A percentile compares a stretch with the other conserved stretches of the same genome.
These are phyloP conservation scores for Kalanchoe fedtschenkoi DNA, from an alignment of 164 flowering plant genomes.

Conservation along the genomic window DNA sequence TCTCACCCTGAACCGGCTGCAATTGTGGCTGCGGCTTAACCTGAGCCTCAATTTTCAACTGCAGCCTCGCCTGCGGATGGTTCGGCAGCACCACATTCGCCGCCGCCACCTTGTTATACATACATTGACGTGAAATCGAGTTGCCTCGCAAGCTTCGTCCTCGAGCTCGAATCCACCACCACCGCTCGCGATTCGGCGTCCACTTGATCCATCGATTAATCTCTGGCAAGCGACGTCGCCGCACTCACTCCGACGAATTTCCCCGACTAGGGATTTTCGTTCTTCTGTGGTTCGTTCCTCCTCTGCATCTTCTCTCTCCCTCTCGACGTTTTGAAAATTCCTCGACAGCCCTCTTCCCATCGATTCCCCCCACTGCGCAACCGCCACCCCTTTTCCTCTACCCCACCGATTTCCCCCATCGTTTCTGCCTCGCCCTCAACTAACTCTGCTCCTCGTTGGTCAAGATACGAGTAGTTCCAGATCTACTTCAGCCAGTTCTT, in stretches of 20 bases:
- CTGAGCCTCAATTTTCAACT: constrained; percentile 10
- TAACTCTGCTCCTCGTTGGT: no score
- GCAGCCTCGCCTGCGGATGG: constrained; percentile 15
- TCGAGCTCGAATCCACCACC: neutral
- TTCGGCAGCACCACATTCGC: constrained; percentile 13
- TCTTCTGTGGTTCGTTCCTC: neutral
- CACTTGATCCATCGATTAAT: neutral
- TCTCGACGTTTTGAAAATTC: constrained; percentile 7
- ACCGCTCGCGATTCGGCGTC: neutral
- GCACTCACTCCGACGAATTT: neutral
- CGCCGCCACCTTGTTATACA: neutral
- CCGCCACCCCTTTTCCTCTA: no score
- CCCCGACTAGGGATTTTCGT: constrained; percentile 5
- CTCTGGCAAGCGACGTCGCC: neutral
- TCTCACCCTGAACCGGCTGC: neutral
- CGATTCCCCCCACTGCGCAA: no score
- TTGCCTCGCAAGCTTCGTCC: constrained; percentile 2
- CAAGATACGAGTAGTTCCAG: no score
- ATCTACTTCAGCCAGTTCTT: no score
- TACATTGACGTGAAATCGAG: neutral
- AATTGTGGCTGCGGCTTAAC: constrained; percentile 7
- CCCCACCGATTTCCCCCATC: no score
- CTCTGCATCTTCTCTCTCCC: constrained; percentile 7
- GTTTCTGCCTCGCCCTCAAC: no score
- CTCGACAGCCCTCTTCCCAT: no score